phyloP scores from a whole-genome alignment of 371 early-diverging fungal genomes.

The Mycotypha africana region DNA sequence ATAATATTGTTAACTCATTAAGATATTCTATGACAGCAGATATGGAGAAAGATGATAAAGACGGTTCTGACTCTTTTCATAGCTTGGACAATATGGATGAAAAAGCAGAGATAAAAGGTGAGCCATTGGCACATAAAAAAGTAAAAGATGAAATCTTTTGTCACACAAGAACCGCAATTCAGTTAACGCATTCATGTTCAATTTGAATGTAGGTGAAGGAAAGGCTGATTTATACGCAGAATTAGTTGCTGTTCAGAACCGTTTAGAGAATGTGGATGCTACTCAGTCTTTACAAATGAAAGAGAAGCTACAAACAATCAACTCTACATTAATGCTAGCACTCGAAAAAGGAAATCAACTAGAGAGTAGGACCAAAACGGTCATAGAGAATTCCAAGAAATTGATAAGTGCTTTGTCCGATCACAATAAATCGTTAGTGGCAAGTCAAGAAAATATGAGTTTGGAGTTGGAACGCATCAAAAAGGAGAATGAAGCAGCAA shows the following conservation, averaged over 20 bases:
- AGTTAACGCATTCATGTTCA: too few species aligned
- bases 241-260: slow-evolving; percentile 4
- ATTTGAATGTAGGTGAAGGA: background rate
- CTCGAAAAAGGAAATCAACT: slow-evolving; percentile 1
- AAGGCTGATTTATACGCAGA: slow-evolving; percentile 3
- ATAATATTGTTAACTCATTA: too few species aligned
- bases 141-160: too few species aligned
- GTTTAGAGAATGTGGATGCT: slow-evolving; percentile 4
- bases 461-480: background rate
- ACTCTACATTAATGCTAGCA: background rate
- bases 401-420: background rate
- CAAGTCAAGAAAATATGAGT: background rate
- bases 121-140: too few species aligned
- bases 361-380: slow-evolving; percentile 1
- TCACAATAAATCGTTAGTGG: slow-evolving; percentile 4
- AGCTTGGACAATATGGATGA: too few species aligned
- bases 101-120: too few species aligned
- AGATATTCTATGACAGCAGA: too few species aligned
- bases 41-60: too few species aligned
- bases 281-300: slow-evolving; percentile 3
- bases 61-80: too few species aligned
- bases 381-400: slow-evolving; percentile 8
- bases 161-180: too few species aligned
- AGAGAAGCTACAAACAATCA: background rate
- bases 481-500: background rate